Evolutionary conservation across 75 land plant species (phyloP).

Genomic region (Adiantum capillusveneris): DNA sequence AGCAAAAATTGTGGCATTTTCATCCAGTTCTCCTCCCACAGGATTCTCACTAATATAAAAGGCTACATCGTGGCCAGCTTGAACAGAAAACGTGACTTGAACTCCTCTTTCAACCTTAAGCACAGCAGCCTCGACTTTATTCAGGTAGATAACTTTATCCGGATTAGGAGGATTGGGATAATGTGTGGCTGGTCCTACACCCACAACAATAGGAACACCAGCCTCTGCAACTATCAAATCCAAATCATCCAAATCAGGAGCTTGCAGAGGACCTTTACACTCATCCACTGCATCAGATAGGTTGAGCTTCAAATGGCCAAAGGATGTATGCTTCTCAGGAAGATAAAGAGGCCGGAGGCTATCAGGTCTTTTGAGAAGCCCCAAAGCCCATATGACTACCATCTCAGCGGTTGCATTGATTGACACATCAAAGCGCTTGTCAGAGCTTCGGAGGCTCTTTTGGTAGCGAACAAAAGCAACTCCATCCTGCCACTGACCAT

Average conservation of each 20-base stretch:
- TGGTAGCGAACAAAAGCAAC: slow-evolving; percentile 72
- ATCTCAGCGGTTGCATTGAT: slow-evolving; percentile 49
- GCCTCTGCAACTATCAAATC: slow-evolving; percentile 74
- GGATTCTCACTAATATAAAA: slow-evolving; percentile 83
- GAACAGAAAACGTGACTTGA: slow-evolving; percentile 75
- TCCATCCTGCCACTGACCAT: slow-evolving; percentile 90
- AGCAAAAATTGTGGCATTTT: slow-evolving; percentile 54
- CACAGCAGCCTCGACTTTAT: slow-evolving; percentile 88
- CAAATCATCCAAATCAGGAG: slow-evolving; percentile 55
- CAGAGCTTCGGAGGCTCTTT: slow-evolving; percentile 45
- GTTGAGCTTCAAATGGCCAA: slow-evolving; percentile 54
- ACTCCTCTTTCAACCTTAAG: slow-evolving; percentile 94
- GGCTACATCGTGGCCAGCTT: slow-evolving; percentile 96
- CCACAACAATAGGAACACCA: slow-evolving; percentile 61
- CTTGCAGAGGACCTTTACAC: slow-evolving; percentile 87
- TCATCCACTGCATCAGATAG: slow-evolving; percentile 48
- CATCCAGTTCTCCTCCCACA: slow-evolving; percentile 66
- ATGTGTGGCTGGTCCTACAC: slow-evolving; percentile 48
- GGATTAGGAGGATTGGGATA: slow-evolving; percentile 97
- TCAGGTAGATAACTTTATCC: slow-evolving; percentile 73
- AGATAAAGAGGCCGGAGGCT: slow-evolving; percentile 55
- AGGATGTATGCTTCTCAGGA: slow-evolving; percentile 77
- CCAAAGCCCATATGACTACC: slow-evolving; percentile 93
- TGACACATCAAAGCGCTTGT: slow-evolving; percentile 55
- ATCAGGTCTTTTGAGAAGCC: slow-evolving; percentile 70